Evolutionary conservation across 2,329 filamentous ascomycete species (phyloP).

Genomic region (Myotisia sp.): DNA sequence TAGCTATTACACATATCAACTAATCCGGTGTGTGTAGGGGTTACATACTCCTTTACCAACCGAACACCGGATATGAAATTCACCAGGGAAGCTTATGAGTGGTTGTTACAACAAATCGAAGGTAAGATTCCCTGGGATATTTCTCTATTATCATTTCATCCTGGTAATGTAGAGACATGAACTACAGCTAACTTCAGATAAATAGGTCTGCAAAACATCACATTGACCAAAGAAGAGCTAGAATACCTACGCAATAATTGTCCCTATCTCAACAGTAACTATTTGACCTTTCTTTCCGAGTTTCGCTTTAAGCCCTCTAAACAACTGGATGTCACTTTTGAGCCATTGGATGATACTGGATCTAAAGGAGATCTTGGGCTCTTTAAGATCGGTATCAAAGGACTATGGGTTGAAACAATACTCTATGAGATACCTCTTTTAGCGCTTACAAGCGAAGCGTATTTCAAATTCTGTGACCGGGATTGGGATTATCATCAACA

Average conservation of each 20-base stretch:
- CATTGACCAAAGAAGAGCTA: constrained; percentile 64
- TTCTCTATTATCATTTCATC: background rate
- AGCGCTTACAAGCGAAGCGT: constrained; percentile 83
- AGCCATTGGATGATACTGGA: constrained; percentile 40
- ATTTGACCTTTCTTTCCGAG: constrained; percentile 65
- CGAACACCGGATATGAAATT: constrained; percentile 88
- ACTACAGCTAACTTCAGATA: no score
- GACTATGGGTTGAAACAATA: constrained; percentile 86
- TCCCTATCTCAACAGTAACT: constrained; percentile 61
- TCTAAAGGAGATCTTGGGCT: constrained; percentile 56
- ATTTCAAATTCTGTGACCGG: constrained; percentile 89
- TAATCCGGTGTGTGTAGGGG: constrained; percentile 36
- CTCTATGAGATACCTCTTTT: constrained; percentile 94
- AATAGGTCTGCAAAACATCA: constrained; percentile 69
- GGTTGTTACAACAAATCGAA: constrained; percentile 70
- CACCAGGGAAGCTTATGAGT: constrained; percentile 65
- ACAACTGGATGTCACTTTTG: constrained; percentile 60
- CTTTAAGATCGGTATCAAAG: constrained; percentile 60
- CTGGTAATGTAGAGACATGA: background rate
- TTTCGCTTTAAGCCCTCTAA: constrained; percentile 71
- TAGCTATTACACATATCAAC: no score
- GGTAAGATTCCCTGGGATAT: constrained; percentile 37
- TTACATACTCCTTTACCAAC: constrained; percentile 91
- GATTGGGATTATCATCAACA: constrained; percentile 86
- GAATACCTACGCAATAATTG: constrained; percentile 65